Conservation (phyloP, 2,329 filamentous ascomycete genomes). For the Hysterium pulicare region DNA sequence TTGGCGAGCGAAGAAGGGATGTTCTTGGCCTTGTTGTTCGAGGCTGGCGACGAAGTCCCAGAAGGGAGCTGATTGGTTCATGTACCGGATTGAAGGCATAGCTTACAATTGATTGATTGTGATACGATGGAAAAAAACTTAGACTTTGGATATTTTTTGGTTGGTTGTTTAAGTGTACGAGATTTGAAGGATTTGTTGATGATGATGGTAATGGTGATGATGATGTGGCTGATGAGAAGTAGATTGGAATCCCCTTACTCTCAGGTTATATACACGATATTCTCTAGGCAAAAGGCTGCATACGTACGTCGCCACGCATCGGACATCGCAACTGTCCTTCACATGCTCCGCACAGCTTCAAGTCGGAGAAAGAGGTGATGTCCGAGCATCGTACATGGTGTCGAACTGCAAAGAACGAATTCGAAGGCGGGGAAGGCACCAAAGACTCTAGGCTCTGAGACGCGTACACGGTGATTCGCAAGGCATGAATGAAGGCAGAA, state of each 20-base stretch:
- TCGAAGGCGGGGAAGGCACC: conserved; percentile 1
- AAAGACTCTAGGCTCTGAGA: too few relatives aligned
- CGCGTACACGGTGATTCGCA: conserved; percentile 1
- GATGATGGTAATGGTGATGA: conserved; percentile 1
- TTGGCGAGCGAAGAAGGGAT: conserved; percentile 44
- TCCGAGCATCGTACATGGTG: background rate
- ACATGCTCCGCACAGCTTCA: background rate
- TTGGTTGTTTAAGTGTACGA: background rate
- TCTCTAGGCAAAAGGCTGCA: conserved; percentile 1
- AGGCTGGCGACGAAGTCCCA: conserved; percentile 55
- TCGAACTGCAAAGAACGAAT: background rate
- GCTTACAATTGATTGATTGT: conserved; percentile 15
- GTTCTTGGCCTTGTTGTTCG: conserved; percentile 44
- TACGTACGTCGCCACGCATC: conserved; percentile 1
- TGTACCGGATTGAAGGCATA: conserved; percentile 54
- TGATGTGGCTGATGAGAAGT: background rate
- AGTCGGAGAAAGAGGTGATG: background rate
- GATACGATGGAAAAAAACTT: background rate
- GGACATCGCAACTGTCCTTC: background rate
- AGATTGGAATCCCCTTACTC: background rate
- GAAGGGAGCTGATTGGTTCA: conserved; percentile 53
- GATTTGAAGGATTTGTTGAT: background rate
- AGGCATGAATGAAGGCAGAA: background rate
- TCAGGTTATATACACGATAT: background rate
- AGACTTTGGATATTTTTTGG: conserved; percentile 1